These are phyloP conservation scores for Hordeum marinum DNA, from an alignment of 176 grass and related monocot genomes.

Conservation along the genomic window DNA sequence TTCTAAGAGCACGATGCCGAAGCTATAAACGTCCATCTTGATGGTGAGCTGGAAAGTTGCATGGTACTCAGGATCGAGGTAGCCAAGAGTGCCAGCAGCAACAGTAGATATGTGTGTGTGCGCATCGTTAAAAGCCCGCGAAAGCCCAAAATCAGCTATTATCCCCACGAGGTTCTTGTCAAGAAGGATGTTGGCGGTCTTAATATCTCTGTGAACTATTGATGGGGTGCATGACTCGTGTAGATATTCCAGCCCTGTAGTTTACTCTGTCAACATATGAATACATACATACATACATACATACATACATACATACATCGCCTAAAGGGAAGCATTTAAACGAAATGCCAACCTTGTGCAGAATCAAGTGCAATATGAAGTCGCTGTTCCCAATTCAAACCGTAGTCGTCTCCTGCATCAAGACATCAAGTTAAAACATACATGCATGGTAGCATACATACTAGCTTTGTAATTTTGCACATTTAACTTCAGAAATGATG, in stretches of 20 bases:
- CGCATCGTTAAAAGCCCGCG: neutral
- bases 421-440: no score
- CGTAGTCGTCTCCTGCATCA: neutral
- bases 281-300: no score
- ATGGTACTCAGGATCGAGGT: slow-evolving; percentile 23
- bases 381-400: slow-evolving; percentile 35
- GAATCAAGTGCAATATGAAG: slow-evolving; percentile 40
- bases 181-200: slow-evolving; percentile 32
- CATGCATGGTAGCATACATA: neutral
- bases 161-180: slow-evolving; percentile 18
- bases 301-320: neutral
- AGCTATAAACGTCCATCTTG: slow-evolving; percentile 16
- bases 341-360: slow-evolving; percentile 8
- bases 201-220: slow-evolving; percentile 37
- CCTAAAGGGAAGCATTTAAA: neutral
- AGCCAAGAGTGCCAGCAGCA: slow-evolving; percentile 13
- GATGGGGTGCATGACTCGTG: slow-evolving; percentile 15
- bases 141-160: slow-evolving; percentile 34
- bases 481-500: neutral
- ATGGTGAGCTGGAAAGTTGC: slow-evolving; percentile 8
- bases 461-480: neutral
- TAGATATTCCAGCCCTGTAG: slow-evolving; percentile 32
- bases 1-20: neutral
- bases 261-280: neutral
- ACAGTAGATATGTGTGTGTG: slow-evolving; percentile 27